Conservation (phyloP, 1,284 basidiomycete species). For the Apiotrichum brassicae region DNA sequence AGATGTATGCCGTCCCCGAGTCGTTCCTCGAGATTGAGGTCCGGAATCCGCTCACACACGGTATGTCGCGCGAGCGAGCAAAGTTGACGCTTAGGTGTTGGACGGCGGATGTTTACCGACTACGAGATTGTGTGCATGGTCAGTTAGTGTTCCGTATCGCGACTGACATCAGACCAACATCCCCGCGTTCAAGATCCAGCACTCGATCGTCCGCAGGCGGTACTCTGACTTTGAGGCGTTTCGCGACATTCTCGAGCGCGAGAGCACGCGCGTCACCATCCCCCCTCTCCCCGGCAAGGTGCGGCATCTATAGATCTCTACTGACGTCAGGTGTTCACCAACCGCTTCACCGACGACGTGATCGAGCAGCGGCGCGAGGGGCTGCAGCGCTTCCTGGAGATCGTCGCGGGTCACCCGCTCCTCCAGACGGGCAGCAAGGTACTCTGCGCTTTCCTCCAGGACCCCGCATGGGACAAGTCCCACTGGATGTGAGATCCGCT, state of each 20-base stretch:
- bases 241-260: conserved; percentile 93
- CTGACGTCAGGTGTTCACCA: conserved; percentile 64
- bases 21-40: conserved; percentile 99
- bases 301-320: conserved; percentile 3
- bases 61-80: conserved; percentile 57
- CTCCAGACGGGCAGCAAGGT: conserved; percentile 98
- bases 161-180: conserved; percentile 77
- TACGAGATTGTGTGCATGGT: conserved; percentile 98
- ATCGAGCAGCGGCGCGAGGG: conserved; percentile 90
- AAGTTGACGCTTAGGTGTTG: conserved; percentile 59
- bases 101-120: conserved; percentile 98
- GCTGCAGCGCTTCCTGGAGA: conserved; percentile 87
- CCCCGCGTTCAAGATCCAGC: conserved; percentile 93
- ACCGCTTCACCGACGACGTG: conserved; percentile 94
- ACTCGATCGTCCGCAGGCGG: conserved; percentile 86
- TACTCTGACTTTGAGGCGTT: conserved; percentile 99
- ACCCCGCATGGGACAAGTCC: conserved; percentile 44
- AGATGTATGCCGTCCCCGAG: conserved; percentile 96
- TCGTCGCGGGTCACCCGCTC: conserved; percentile 94
- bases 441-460: conserved; percentile 87
- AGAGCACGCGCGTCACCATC: conserved; percentile 94
- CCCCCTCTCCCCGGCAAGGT: conserved; percentile 88
- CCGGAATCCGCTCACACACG: conserved; percentile 91
- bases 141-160: conserved; percentile 23
- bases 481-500: conserved; percentile 39